phyloP scores from a whole-genome alignment of 75 land plant genomes.

The Pinus taeda region DNA sequence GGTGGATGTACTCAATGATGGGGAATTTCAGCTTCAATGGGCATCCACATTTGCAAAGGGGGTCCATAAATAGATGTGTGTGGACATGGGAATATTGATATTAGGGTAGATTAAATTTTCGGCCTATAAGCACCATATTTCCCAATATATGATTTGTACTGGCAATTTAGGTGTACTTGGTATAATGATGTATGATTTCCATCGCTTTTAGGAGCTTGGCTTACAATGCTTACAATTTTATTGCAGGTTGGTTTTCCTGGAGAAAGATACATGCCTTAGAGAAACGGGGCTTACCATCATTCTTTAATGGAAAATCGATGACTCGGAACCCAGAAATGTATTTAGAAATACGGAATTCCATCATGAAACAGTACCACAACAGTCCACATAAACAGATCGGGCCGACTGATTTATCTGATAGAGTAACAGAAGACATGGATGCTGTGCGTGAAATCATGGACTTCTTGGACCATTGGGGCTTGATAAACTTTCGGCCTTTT shows the following conservation, averaged over 20 bases:
- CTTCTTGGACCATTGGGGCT: conserved; percentile 93
- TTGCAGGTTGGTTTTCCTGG: conserved; percentile 96
- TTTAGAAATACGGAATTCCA: conserved; percentile 72
- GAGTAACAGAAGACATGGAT: conserved; percentile 44
- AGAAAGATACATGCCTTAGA: conserved; percentile 68
- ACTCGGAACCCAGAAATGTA: conserved; percentile 62
- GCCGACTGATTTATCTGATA: conserved; percentile 54
- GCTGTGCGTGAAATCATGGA: conserved; percentile 69
- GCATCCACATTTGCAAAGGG: not conserved
- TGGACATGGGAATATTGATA: too few species aligned
- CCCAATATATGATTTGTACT: too few species aligned
- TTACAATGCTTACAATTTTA: not conserved
- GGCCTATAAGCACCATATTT: too few species aligned
- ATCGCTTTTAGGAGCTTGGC: not conserved
- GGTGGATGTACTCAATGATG: not conserved
- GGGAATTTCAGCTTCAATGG: not conserved
- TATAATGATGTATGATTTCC: not conserved
- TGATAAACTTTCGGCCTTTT: conserved; percentile 89
- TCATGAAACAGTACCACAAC: conserved; percentile 74
- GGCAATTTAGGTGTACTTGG: not conserved
- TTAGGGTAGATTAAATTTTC: too few species aligned
- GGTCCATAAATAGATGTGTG: not conserved
- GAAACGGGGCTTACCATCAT: conserved; percentile 63
- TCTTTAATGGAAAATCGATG: conserved; percentile 74
- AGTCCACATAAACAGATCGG: conserved; percentile 60